Evolutionary conservation across 352 stramenopile genomes (phyloP).

Genomic region (Globisporangium spiculum): DNA sequence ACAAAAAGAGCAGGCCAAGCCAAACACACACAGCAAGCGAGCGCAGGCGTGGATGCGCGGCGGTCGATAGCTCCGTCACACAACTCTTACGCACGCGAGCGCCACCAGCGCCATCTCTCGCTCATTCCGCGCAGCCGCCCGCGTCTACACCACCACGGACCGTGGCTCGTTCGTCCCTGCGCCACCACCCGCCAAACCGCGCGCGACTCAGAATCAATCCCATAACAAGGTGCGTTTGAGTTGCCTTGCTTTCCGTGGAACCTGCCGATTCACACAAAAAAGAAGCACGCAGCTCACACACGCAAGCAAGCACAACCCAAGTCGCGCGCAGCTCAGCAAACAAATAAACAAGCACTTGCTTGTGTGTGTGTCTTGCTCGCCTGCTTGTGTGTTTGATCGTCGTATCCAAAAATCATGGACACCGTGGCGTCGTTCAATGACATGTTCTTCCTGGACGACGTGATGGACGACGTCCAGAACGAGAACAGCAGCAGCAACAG

Average conservation of each 20-base stretch:
- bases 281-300: neutral
- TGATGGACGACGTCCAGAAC: constrained; percentile 8
- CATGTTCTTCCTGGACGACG: constrained; percentile 10
- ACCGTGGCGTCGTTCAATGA: constrained; percentile 8
- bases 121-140: constrained; percentile 2
- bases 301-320: neutral
- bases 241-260: neutral
- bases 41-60: neutral
- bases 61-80: neutral
- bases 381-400: neutral
- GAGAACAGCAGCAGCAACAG: neutral
- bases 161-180: neutral
- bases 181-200: neutral
- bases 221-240: neutral
- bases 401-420: neutral
- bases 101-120: neutral
- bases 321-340: neutral
- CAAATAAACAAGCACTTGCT: constrained; percentile 1
- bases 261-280: neutral
- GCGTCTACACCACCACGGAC: neutral
- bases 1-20: neutral
- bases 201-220: neutral
- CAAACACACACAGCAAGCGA: neutral
- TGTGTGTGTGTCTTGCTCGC: neutral
- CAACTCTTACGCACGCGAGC: constrained; percentile 7